Conservation (phyloP, 2,329 filamentous ascomycete genomes). For the Aspergillus sp. region DNA sequence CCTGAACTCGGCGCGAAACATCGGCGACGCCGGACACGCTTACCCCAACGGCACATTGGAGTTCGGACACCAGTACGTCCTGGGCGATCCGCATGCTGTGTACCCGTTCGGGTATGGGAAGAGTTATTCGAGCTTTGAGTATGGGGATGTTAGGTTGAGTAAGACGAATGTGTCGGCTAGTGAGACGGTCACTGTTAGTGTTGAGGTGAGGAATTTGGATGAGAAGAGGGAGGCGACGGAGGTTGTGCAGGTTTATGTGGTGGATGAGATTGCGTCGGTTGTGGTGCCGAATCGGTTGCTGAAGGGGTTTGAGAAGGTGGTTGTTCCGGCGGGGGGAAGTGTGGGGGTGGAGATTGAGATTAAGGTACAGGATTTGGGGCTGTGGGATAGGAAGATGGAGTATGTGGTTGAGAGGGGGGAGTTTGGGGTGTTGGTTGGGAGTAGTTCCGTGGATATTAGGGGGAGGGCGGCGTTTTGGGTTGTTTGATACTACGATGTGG, state of each 20-base stretch:
- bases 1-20: slow-evolving; percentile 64
- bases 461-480: slow-evolving; percentile 37
- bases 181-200: slow-evolving; percentile 60
- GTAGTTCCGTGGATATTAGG: slow-evolving; percentile 43
- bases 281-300: slow-evolving; percentile 66
- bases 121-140: slow-evolving; percentile 66
- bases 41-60: slow-evolving; percentile 61
- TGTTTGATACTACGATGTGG: background rate
- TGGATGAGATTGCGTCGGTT: slow-evolving; percentile 63
- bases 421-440: slow-evolving; percentile 64
- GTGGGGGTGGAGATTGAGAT: slow-evolving; percentile 55
- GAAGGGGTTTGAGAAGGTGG: slow-evolving; percentile 68
- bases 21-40: slow-evolving; percentile 55
- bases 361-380: slow-evolving; percentile 52
- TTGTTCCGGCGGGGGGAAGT: slow-evolving; percentile 61
- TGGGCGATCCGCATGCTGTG: slow-evolving; percentile 60
- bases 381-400: slow-evolving; percentile 63
- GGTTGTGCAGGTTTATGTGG: slow-evolving; percentile 69
- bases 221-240: slow-evolving; percentile 61
- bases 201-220: slow-evolving; percentile 62
- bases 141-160: slow-evolving; percentile 39
- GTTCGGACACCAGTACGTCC: slow-evolving; percentile 67
- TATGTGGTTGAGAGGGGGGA: slow-evolving; percentile 74
- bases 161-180: slow-evolving; percentile 51
- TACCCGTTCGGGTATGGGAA: slow-evolving; percentile 69